Conservation (phyloP, 2,329 filamentous ascomycete genomes). For the Aspergillus ochraceoroseus region DNA sequence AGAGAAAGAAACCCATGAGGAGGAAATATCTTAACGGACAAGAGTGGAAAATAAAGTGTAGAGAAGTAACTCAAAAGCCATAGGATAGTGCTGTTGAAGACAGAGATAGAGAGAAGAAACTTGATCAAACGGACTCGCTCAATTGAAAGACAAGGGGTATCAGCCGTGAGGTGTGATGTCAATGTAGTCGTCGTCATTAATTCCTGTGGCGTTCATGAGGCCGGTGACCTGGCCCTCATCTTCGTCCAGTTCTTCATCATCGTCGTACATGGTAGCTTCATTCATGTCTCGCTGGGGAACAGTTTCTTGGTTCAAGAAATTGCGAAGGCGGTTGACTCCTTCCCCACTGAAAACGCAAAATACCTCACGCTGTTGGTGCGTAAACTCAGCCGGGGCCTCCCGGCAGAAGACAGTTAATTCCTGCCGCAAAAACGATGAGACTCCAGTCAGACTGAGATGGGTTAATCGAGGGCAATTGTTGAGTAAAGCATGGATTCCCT, state of each 20-base stretch:
- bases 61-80: slow-evolving; percentile 2
- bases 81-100: slow-evolving; percentile 7
- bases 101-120: slow-evolving; percentile 3
- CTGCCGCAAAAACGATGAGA: slow-evolving; percentile 84
- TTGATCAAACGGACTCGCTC: slow-evolving; percentile 14
- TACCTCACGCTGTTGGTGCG: slow-evolving; percentile 86
- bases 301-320: slow-evolving; percentile 62
- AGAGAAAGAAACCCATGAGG: slow-evolving; percentile 11
- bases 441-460: slow-evolving; percentile 88
- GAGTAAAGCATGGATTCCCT: slow-evolving; percentile 86
- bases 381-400: slow-evolving; percentile 84
- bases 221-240: slow-evolving; percentile 41
- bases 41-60: slow-evolving; percentile 11
- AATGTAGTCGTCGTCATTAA: slow-evolving; percentile 42
- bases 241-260: slow-evolving; percentile 43
- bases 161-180: slow-evolving; percentile 36
- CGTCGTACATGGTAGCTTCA: slow-evolving; percentile 44
- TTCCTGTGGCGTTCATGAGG: slow-evolving; percentile 41
- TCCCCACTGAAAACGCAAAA: slow-evolving; percentile 96
- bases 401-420: slow-evolving; percentile 83
- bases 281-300: slow-evolving; percentile 29
- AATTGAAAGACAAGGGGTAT: slow-evolving; percentile 29
- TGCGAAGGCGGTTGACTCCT: slow-evolving; percentile 71
- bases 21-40: slow-evolving; percentile 6
- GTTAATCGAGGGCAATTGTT: slow-evolving; percentile 90